Evolutionary conservation across 2,329 filamentous ascomycete genomes (phyloP).

Genomic region (Xenoacremonium recifei): DNA sequence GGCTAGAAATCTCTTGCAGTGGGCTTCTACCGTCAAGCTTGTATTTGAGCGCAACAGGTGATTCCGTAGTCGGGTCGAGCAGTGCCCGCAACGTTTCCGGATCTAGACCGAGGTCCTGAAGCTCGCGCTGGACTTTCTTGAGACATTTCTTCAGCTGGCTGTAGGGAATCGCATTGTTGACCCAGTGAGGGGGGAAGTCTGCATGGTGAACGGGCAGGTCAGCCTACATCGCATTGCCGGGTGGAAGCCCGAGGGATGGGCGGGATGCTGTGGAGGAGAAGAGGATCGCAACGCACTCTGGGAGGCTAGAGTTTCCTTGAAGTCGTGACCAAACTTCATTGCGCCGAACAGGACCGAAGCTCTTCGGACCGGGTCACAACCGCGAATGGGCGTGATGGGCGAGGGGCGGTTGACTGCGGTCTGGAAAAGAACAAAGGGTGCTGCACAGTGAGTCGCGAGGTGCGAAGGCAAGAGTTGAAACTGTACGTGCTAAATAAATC

Average conservation of each 20-base stretch:
- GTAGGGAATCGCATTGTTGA: constrained; percentile 78
- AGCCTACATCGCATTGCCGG: too few relatives aligned
- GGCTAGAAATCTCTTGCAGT: too few relatives aligned
- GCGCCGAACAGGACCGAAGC: too few relatives aligned
- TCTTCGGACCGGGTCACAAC: too few relatives aligned
- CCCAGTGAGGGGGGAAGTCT: constrained; percentile 71
- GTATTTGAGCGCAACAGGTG: constrained; percentile 51
- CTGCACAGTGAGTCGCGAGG: too few relatives aligned
- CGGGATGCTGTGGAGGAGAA: background rate
- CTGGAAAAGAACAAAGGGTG: too few relatives aligned
- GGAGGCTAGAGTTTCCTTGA: constrained; percentile 65
- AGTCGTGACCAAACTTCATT: constrained; percentile 88
- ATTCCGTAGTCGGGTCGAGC: constrained; percentile 49
- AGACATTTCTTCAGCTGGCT: constrained; percentile 85
- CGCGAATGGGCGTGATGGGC: too few relatives aligned
- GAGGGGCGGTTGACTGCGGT: too few relatives aligned
- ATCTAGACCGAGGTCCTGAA: constrained; percentile 69
- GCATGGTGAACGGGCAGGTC: constrained; percentile 1
- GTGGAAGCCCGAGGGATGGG: too few relatives aligned
- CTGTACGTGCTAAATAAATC: too few relatives aligned
- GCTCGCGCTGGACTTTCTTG: constrained; percentile 73
- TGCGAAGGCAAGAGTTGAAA: too few relatives aligned
- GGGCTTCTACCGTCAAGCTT: constrained; percentile 51
- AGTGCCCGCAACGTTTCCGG: constrained; percentile 67
- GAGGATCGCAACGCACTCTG: constrained; percentile 43